phyloP scores from a whole-genome alignment of 2,329 filamentous ascomycete species.

The Arachnopeziza araneosa region DNA sequence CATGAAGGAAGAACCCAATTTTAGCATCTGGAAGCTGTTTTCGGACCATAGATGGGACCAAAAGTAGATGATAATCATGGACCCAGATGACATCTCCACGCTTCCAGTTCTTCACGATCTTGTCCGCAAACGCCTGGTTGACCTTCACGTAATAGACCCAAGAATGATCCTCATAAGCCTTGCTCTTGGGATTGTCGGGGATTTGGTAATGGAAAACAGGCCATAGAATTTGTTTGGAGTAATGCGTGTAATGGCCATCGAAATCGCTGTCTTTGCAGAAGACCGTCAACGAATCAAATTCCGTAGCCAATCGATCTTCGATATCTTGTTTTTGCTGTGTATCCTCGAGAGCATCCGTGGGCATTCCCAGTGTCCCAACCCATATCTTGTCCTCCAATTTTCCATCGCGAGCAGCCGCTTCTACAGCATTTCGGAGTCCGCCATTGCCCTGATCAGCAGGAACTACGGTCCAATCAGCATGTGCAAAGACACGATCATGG shows the following conservation, averaged over 20 bases:
- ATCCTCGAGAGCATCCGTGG: conserved; percentile 75
- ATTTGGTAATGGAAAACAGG: conserved; percentile 98
- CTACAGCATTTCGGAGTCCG: conserved; percentile 81
- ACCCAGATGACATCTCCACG: conserved; percentile 90
- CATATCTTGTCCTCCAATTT: conserved; percentile 72
- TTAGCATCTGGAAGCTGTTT: conserved; percentile 87
- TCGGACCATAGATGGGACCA: conserved; percentile 85
- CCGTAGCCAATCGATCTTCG: conserved; percentile 70
- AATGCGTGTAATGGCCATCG: conserved; percentile 90
- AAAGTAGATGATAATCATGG: conserved; percentile 88
- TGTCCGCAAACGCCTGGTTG: conserved; percentile 89
- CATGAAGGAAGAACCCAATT: conserved; percentile 94
- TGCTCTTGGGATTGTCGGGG: conserved; percentile 95
- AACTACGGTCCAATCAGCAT: conserved; percentile 77
- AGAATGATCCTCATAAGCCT: conserved; percentile 94
- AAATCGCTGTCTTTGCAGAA: conserved; percentile 89
- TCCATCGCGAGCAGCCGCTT: conserved; percentile 66
- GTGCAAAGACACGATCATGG: conserved; percentile 65
- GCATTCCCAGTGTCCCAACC: conserved; percentile 91
- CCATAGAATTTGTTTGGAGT: conserved; percentile 97
- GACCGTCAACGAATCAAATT: conserved; percentile 77
- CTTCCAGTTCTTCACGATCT: conserved; percentile 88
- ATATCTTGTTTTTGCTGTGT: conserved; percentile 76
- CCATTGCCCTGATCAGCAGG: conserved; percentile 89
- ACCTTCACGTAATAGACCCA: conserved; percentile 92